Conservation (phyloP, 148 eudicot species). For the Salicornia ramosissima region DNA sequence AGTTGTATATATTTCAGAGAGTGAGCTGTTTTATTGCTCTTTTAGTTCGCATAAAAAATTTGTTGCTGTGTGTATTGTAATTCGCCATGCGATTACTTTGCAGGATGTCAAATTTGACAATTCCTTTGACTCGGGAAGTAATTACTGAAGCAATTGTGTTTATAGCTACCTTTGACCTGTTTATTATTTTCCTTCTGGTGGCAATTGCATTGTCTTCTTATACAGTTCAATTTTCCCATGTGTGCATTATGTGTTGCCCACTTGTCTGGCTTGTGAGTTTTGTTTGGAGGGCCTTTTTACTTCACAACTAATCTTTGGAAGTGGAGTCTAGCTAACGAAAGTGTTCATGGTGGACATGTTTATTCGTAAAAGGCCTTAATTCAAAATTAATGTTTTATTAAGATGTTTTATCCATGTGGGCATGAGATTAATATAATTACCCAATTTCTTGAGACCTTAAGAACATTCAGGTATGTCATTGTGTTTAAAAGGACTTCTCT, state of each 20-base stretch:
- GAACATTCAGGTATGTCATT: too few relatives aligned
- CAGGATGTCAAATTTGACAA: conserved; percentile 1
- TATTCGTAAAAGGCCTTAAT: not conserved
- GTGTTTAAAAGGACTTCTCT: too few relatives aligned
- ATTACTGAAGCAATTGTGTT: too few relatives aligned
- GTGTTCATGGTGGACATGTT: not conserved
- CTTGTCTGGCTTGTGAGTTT: not conserved
- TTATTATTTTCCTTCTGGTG: not conserved
- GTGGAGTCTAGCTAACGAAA: not conserved
- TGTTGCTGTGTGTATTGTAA: not conserved
- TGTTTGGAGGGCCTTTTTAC: not conserved
- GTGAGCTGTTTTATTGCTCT: not conserved
- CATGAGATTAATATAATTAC: too few relatives aligned
- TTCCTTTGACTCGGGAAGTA: not conserved
- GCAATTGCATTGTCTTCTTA: not conserved
- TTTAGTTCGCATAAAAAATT: not conserved
- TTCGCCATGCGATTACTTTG: not conserved
- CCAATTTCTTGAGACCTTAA: too few relatives aligned
- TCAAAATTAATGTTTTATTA: too few relatives aligned
- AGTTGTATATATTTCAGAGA: not conserved
- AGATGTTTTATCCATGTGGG: too few relatives aligned
- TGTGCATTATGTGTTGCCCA: not conserved
- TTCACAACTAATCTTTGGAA: not conserved
- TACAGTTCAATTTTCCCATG: not conserved
- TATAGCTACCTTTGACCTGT: not conserved